Percentiles rank a stretch among this genome's conserved stretches.
Evolutionary conservation across 208 protist genomes (phyloP).

Genomic region (Leishmania mexicana): DNA sequence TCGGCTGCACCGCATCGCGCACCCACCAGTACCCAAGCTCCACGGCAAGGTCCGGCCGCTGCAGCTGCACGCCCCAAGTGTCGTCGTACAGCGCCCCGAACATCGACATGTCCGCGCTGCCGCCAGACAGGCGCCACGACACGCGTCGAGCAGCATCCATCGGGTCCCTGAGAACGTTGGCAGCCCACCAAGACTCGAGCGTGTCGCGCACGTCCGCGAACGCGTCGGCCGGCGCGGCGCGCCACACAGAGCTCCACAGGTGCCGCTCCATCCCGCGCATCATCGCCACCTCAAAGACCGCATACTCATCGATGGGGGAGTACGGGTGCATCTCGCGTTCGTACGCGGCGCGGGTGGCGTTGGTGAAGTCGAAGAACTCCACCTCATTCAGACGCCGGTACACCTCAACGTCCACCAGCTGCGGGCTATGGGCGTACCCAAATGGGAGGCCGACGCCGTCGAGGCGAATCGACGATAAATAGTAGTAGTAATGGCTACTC

Average conservation of each 20-base stretch:
- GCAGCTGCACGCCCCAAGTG: slow-evolving; percentile 22
- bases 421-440: slow-evolving; percentile 32
- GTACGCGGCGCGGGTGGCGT: slow-evolving; percentile 26
- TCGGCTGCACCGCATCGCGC: slow-evolving; percentile 10
- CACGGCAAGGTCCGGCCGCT: slow-evolving; percentile 17
- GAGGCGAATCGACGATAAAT: slow-evolving; percentile 18
- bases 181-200: slow-evolving; percentile 12
- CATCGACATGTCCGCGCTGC: not conserved
- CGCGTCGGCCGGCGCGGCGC: not conserved
- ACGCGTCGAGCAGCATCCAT: not conserved
- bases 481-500: slow-evolving; percentile 20
- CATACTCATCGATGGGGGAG: slow-evolving; percentile 29
- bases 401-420: slow-evolving; percentile 27
- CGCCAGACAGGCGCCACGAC: not conserved
- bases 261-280: slow-evolving; percentile 20
- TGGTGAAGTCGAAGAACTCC: slow-evolving; percentile 27
- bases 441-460: slow-evolving; percentile 30
- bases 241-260: slow-evolving; percentile 21
- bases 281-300: slow-evolving; percentile 26
- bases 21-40: slow-evolving; percentile 14
- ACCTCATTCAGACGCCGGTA: slow-evolving; percentile 24
- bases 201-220: slow-evolving; percentile 11
- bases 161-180: not conserved
- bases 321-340: slow-evolving; percentile 36
- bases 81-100: slow-evolving; percentile 19